Base-by-base conservation (phyloP, 2,329 filamentous ascomycete genomes). In the Uncinocarpus reesii region DNA sequence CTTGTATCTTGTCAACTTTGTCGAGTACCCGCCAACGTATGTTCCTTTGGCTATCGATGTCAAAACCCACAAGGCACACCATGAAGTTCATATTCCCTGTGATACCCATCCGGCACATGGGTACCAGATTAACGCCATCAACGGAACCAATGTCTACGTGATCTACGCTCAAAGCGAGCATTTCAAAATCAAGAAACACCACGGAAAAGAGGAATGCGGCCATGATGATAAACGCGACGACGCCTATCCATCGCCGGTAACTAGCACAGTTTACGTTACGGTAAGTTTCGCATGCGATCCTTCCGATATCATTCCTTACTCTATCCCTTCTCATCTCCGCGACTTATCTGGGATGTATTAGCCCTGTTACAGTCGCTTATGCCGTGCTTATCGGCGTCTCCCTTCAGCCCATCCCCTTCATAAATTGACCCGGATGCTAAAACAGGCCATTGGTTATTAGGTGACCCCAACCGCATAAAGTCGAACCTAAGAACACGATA, bases 41-140 rank as follows among this genome's bases (percentile, higher is more conserved):
- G 59, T 62, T 29, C 58, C 62, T 5, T 50, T 70, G 48, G 65
- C 63, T n/a, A 49, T 58, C 24, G 55, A 65, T 52, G 56, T 70
- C 26, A 59, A 62, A 26, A 64, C 65, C 10, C 49, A 56, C 15
- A 56, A 60, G 36, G 62, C 60, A 37, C 54, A 57, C 49, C 46
- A 53, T 54, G 53, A 59, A n/a, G 65, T 70, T 41, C 58, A 61
- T 3, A 58, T 71, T 18, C 68, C 68, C 15, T 71, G 68, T 55
- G 58, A 62, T 47, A 58, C 62, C 32, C 54, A 57, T 49, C 57
- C 56, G 42, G 63, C 62, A 47, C 64, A 58, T 47, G 68, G 68
- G 13, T 71, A 64, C 59, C 68, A 70, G 54, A 65, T 71, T 58
- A 70, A 68, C 54, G 67, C 65, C 53, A 69, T 71, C 60, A 70